phyloP scores from a whole-genome alignment of 208 protist genomes.

The Trypanosoma vivax region DNA sequence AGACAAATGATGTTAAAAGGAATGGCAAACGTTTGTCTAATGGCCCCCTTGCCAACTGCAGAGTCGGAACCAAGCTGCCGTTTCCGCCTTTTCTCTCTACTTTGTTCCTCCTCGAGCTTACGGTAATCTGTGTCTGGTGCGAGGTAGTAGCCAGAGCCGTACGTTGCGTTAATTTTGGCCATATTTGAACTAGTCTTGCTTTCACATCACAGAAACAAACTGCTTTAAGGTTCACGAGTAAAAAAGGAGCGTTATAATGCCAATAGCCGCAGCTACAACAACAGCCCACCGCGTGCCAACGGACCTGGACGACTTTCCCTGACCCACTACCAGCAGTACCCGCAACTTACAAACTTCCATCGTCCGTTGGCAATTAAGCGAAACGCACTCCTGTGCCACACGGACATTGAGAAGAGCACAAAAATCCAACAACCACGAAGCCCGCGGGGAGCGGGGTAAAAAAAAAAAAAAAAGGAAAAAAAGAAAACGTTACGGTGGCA shows the following conservation, averaged over 20 bases:
- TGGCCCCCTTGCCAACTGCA: constrained; percentile 16
- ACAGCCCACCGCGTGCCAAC: no score
- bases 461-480: not conserved
- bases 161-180: constrained; percentile 87
- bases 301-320: no score
- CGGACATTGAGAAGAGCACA: no score
- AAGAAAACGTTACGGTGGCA: constrained; percentile 8
- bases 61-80: constrained; percentile 8
- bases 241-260: no score
- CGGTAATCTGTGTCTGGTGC: constrained; percentile 74
- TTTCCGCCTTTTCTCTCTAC: constrained; percentile 36
- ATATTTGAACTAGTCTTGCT: constrained; percentile 22
- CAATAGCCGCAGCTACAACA: no score
- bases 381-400: no score
- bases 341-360: no score
- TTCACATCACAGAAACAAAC: not conserved
- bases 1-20: constrained; percentile 74
- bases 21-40: constrained; percentile 79
- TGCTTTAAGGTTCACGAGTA: not conserved
- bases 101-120: constrained; percentile 66
- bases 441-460: no score
- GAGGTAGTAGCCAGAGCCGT: constrained; percentile 82
- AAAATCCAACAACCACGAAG: constrained; percentile 12
- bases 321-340: no score
- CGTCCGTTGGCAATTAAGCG: no score